Conservation (phyloP, 192 early-diverging fungal genomes). For the Glomus cerebriforme region DNA sequence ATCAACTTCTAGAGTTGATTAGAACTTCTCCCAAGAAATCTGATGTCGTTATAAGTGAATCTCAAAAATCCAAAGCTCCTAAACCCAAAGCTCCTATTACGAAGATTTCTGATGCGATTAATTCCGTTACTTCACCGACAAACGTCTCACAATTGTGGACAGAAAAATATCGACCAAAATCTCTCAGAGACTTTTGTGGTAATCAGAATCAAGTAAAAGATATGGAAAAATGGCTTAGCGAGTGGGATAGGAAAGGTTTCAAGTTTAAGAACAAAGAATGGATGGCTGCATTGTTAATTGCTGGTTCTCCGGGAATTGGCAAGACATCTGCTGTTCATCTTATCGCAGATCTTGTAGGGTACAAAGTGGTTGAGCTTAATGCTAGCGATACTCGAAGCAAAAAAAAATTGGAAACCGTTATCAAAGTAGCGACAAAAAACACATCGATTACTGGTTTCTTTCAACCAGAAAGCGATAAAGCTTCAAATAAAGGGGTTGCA, state of each 20-base stretch:
- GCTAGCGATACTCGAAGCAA: slow-evolving; percentile 96
- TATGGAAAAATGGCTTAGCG: slow-evolving; percentile 73
- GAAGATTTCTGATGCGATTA: not conserved
- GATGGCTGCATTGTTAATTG: slow-evolving; percentile 76
- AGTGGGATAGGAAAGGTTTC: slow-evolving; percentile 67
- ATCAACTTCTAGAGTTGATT: slow-evolving; percentile 82
- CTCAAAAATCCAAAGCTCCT: slow-evolving; percentile 6
- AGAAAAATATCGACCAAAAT: slow-evolving; percentile 88
- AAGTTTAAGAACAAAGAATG: slow-evolving; percentile 51
- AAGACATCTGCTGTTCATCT: slow-evolving; percentile 94
- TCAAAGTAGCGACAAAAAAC: slow-evolving; percentile 56
- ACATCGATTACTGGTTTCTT: slow-evolving; percentile 62
- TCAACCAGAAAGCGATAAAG: not conserved
- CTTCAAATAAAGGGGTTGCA: slow-evolving; percentile 12
- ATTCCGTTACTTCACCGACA: not conserved
- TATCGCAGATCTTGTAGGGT: slow-evolving; percentile 78
- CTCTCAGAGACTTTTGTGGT: slow-evolving; percentile 81
- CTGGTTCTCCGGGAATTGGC: slow-evolving; percentile 97
- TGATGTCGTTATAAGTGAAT: not conserved
- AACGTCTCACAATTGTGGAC: slow-evolving; percentile 74
- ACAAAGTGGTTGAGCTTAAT: slow-evolving; percentile 90
- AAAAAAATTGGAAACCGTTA: slow-evolving; percentile 68
- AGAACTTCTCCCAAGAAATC: slow-evolving; percentile 45
- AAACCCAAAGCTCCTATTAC: not conserved
- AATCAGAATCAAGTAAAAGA: slow-evolving; percentile 74